These are phyloP conservation scores for Boehmeria nivea DNA, from an alignment of 306 rosid genomes.

Conservation along the genomic window DNA sequence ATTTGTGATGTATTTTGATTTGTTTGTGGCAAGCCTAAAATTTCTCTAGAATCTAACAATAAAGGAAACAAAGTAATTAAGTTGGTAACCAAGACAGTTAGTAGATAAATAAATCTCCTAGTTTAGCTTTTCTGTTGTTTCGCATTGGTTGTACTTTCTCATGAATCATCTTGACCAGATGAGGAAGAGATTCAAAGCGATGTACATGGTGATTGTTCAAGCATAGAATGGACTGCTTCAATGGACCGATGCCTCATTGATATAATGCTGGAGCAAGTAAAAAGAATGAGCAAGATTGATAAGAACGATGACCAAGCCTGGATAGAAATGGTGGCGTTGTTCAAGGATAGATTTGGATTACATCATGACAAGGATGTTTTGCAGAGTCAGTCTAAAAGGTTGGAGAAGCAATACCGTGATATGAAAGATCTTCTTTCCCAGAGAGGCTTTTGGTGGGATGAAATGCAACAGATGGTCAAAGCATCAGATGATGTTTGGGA, in stretches of 20 bases:
- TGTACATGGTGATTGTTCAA: conserved; percentile 22
- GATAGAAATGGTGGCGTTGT: conserved; percentile 27
- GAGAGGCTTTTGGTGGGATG: conserved; percentile 53
- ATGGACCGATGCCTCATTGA: conserved; percentile 50
- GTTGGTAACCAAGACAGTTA: not conserved
- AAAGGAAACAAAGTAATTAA: not conserved
- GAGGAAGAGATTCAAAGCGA: conserved; percentile 31
- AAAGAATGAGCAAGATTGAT: conserved; percentile 32
- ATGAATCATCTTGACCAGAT: conserved; percentile 13
- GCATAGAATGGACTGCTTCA: conserved; percentile 43
- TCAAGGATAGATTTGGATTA: conserved; percentile 46
- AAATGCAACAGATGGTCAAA: conserved; percentile 35
- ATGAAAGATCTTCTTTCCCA: conserved; percentile 41
- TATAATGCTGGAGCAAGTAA: conserved; percentile 36
- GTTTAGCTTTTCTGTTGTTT: not conserved
- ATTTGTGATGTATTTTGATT: too few relatives aligned
- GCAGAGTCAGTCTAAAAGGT: conserved; percentile 25
- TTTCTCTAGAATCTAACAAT: too few relatives aligned
- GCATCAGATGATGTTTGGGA: conserved; percentile 46
- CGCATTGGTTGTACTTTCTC: not conserved
- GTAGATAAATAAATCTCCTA: not conserved
- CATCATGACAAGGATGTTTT: conserved; percentile 29
- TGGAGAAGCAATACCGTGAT: conserved; percentile 40
- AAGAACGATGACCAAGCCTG: too few relatives aligned
- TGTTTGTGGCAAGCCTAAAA: too few relatives aligned